These are phyloP conservation scores for Saccharomycopsis fibuligera DNA, from an alignment of 805 yeast species.

Conservation along the genomic window DNA sequence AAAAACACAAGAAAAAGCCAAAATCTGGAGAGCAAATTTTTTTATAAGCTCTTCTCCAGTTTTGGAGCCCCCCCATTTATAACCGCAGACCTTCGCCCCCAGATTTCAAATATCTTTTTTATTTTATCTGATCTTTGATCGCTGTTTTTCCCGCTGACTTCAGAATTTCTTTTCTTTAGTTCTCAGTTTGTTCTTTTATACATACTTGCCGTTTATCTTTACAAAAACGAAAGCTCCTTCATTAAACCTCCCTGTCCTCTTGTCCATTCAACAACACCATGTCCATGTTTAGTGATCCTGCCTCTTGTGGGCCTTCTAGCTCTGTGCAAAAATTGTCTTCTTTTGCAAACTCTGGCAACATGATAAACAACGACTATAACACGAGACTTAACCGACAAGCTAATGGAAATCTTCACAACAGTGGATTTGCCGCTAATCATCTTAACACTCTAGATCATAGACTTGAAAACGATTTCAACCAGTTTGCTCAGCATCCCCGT, in stretches of 20 bases:
- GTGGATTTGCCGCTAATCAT: constrained; percentile 1
- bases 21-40: too few species aligned
- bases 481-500: not conserved
- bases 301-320: constrained; percentile 17
- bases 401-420: not conserved
- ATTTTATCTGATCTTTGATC: too few species aligned
- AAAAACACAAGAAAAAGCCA: too few species aligned
- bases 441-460: constrained; percentile 7
- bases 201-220: too few species aligned
- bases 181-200: not conserved
- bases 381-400: not conserved
- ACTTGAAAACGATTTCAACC: constrained; percentile 13
- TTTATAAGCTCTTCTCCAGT: too few species aligned
- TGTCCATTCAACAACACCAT: not conserved
- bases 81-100: too few species aligned
- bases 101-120: too few species aligned
- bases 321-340: constrained; percentile 10
- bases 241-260: too few species aligned
- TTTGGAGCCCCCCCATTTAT: too few species aligned
- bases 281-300: constrained; percentile 15
- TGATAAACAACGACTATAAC: not conserved
- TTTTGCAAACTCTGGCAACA: constrained; percentile 7
- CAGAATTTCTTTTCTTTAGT: too few species aligned
- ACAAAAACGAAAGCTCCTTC: too few species aligned
- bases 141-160: too few species aligned